Percentiles rank a stretch among this genome's conserved stretches.
Conservation (phyloP, 2,329 filamentous ascomycete species). For the Pseudocercospora musae region DNA sequence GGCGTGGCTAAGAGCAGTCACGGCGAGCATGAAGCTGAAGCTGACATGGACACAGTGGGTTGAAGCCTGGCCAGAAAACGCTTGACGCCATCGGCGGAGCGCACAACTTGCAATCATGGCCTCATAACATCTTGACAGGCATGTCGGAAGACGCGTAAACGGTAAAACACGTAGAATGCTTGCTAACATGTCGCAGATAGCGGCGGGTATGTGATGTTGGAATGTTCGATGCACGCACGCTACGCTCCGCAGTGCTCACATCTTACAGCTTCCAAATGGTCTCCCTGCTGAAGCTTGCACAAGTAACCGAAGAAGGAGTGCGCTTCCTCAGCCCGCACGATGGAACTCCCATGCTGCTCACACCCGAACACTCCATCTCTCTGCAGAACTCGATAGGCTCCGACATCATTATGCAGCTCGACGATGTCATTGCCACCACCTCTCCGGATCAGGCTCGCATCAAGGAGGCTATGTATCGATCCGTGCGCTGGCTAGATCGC, state of each 20-base stretch:
- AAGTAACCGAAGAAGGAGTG: constrained; percentile 92
- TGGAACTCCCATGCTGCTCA: constrained; percentile 91
- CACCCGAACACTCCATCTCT: constrained; percentile 92
- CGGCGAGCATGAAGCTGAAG: constrained; percentile 4
- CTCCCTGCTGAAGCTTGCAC: constrained; percentile 86
- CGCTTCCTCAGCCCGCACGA: constrained; percentile 95
- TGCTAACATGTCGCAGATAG: constrained; percentile 14
- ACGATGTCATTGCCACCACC: constrained; percentile 95
- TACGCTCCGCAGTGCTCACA: constrained; percentile 5
- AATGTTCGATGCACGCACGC: neutral
- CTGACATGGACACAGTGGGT: constrained; percentile 49
- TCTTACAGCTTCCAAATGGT: constrained; percentile 96
- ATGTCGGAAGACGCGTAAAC: constrained; percentile 40
- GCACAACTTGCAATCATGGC: constrained; percentile 92
- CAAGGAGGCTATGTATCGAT: constrained; percentile 91
- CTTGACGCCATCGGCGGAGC: constrained; percentile 86
- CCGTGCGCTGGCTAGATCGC: constrained; percentile 90
- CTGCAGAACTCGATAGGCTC: constrained; percentile 96
- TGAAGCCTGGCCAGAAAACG: constrained; percentile 90
- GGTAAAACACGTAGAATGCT: constrained; percentile 32
- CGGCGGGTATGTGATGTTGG: constrained; percentile 22
- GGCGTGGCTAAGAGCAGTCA: neutral
- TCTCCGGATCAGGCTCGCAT: constrained; percentile 86
- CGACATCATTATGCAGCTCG: constrained; percentile 99
- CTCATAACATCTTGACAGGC: constrained; percentile 85